These are phyloP conservation scores for Boletus huronensis DNA, from an alignment of 768 basidiomycete genomes.

Conservation along the genomic window DNA sequence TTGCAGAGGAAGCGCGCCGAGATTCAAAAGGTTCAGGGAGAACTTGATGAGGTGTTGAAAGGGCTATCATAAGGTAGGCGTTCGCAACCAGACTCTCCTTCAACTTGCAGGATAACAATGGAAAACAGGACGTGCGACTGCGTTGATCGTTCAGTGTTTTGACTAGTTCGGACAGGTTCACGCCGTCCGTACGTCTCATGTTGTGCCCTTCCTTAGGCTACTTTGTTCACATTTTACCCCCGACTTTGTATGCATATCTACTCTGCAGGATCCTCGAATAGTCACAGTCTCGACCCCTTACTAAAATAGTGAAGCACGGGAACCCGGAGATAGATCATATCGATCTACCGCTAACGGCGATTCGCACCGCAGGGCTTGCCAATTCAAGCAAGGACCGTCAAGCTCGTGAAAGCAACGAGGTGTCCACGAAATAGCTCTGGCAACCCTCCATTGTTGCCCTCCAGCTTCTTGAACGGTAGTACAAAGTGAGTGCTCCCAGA, in stretches of 20 bases:
- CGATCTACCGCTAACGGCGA: conserved; percentile 12
- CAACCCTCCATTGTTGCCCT: conserved; percentile 6
- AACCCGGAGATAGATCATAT: conserved; percentile 16
- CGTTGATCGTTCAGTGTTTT: neutral
- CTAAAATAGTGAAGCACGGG: conserved; percentile 4
- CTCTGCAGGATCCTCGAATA: neutral
- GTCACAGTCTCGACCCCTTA: neutral
- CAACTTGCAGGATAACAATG: neutral
- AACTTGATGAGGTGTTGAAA: conserved; percentile 50
- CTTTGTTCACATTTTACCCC: neutral
- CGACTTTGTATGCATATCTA: neutral
- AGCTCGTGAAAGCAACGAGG: conserved; percentile 24
- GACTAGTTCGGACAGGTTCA: neutral
- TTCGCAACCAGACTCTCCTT: neutral
- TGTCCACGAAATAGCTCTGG: conserved; percentile 4
- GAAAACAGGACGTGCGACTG: neutral
- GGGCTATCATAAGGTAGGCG: conserved; percentile 30
- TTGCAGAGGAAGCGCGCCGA: conserved; percentile 49
- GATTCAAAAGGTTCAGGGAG: conserved; percentile 53
- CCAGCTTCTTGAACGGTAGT: neutral
- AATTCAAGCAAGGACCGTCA: conserved; percentile 20
- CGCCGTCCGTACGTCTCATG: neutral
- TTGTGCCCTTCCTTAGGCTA: neutral
- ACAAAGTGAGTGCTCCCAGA: conserved; percentile 2
- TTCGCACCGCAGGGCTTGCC: conserved; percentile 14